Evolutionary conservation across 805 yeast genomes (phyloP).

Genomic region (Nakazawaea sp.): DNA sequence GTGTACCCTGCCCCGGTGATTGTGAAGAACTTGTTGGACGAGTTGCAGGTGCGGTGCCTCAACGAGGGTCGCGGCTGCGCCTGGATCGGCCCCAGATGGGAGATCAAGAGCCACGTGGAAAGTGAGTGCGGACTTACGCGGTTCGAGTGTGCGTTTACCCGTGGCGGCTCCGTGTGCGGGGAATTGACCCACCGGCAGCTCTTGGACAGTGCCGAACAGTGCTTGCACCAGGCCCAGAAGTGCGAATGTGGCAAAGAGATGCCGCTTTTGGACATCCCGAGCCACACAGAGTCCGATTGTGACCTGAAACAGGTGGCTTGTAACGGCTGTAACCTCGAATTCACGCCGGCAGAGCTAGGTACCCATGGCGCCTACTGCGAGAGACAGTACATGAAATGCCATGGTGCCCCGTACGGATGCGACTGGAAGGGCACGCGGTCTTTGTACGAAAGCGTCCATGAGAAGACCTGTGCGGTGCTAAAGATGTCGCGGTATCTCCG

Average conservation of each 20-base stretch:
- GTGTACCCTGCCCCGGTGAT: slow-evolving; percentile 49
- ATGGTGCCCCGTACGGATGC: slow-evolving; percentile 43
- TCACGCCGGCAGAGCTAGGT: slow-evolving; percentile 29
- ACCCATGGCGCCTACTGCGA: slow-evolving; percentile 37
- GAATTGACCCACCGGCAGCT: slow-evolving; percentile 14
- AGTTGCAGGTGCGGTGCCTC: slow-evolving; percentile 49
- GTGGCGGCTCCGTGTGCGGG: slow-evolving; percentile 9
- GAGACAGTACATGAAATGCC: slow-evolving; percentile 34
- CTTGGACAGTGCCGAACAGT: slow-evolving; percentile 15
- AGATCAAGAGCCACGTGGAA: slow-evolving; percentile 41
- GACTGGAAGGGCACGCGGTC: slow-evolving; percentile 34
- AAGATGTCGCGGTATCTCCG: slow-evolving; percentile 21
- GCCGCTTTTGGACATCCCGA: slow-evolving; percentile 21
- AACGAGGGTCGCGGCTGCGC: slow-evolving; percentile 46
- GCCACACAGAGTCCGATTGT: slow-evolving; percentile 34
- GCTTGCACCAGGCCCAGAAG: slow-evolving; percentile 31
- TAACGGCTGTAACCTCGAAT: slow-evolving; percentile 34
- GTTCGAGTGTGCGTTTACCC: slow-evolving; percentile 26
- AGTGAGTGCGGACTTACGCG: slow-evolving; percentile 30
- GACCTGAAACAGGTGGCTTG: slow-evolving; percentile 29
- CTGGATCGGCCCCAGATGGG: slow-evolving; percentile 55
- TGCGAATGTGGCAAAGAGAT: slow-evolving; percentile 32
- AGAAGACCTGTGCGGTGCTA: slow-evolving; percentile 20
- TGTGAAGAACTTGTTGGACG: slow-evolving; percentile 54
- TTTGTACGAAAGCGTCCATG: slow-evolving; percentile 21